Conservation (phyloP, 805 yeast genomes). For the Wickerhamiella australiensis region DNA sequence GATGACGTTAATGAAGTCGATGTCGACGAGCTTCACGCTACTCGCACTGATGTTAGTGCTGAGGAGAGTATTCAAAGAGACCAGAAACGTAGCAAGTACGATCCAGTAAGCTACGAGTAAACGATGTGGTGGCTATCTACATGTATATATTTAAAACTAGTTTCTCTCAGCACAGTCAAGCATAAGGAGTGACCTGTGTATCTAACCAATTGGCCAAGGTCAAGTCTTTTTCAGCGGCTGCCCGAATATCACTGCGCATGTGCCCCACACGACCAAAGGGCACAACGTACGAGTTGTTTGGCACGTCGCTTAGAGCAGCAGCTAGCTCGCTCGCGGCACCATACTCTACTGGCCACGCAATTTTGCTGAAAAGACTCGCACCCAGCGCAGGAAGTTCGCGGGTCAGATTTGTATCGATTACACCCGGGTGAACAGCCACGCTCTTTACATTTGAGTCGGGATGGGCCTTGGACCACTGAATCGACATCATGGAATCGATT, state of each 20-base stretch:
- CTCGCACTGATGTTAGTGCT: constrained; percentile 60
- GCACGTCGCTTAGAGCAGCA: constrained; percentile 32
- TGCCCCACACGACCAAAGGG: constrained; percentile 36
- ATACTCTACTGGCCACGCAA: constrained; percentile 22
- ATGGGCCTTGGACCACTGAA: constrained; percentile 29
- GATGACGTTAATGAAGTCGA: constrained; percentile 46
- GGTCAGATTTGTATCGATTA: constrained; percentile 29
- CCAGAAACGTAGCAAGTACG: constrained; percentile 51
- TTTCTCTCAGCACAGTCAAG: too few relatives aligned
- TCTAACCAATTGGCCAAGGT: constrained; percentile 18
- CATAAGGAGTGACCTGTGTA: background rate
- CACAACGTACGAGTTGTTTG: constrained; percentile 28
- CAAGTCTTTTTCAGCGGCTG: constrained; percentile 23
- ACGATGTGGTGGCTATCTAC: too few relatives aligned
- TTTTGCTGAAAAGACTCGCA: background rate
- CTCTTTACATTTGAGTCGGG: constrained; percentile 28
- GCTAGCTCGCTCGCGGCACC: constrained; percentile 38
- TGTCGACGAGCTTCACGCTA: constrained; percentile 48
- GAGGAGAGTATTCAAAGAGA: constrained; percentile 60
- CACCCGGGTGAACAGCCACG: constrained; percentile 35
- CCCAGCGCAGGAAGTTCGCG: constrained; percentile 19
- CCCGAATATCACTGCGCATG: constrained; percentile 30
- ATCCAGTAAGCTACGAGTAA: constrained; percentile 55
- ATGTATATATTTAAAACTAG: background rate
- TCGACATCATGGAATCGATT: constrained; percentile 30